Percentiles rank a stretch among this genome's conserved stretches.
Conservation (phyloP, 2,329 filamentous ascomycete species). For the Aureobasidium sp. region DNA sequence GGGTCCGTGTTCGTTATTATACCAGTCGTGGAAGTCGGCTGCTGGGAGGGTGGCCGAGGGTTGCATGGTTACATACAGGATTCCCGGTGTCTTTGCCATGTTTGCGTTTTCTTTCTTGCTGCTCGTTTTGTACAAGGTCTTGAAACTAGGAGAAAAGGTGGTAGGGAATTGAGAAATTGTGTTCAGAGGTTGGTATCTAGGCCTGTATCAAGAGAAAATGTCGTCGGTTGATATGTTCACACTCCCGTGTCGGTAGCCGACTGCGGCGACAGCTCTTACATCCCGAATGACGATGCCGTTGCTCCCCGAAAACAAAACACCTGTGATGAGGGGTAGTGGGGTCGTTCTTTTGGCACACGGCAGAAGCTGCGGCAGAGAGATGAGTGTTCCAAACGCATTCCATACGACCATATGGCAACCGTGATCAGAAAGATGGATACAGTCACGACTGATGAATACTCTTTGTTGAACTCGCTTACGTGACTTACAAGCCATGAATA, state of each 20-base stretch:
- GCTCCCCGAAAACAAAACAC: not conserved
- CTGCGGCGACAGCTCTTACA: not conserved
- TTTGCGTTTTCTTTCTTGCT: not conserved
- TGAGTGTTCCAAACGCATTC: not conserved
- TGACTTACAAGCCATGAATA: too few species aligned
- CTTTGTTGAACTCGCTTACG: not conserved
- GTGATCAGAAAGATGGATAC: not conserved
- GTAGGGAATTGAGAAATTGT: too few species aligned
- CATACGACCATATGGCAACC: not conserved
- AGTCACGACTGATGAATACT: not conserved
- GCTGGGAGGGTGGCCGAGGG: conserved; percentile 58
- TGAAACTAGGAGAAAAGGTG: too few species aligned
- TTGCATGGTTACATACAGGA: conserved; percentile 83
- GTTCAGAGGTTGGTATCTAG: not conserved
- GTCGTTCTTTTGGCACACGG: not conserved
- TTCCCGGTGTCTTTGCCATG: conserved; percentile 44
- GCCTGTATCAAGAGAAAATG: not conserved
- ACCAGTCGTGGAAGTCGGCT: conserved; percentile 81
- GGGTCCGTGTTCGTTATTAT: conserved; percentile 88
- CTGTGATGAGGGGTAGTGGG: conserved; percentile 11
- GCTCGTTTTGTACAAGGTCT: not conserved
- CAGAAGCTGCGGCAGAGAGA: not conserved
- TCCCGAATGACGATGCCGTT: conserved; percentile 14
- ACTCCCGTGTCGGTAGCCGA: conserved; percentile 9
- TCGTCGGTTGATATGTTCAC: not conserved